These are phyloP conservation scores for Torrubiella hemipterigena DNA, from an alignment of 2,329 filamentous ascomycete genomes.

Conservation along the genomic window DNA sequence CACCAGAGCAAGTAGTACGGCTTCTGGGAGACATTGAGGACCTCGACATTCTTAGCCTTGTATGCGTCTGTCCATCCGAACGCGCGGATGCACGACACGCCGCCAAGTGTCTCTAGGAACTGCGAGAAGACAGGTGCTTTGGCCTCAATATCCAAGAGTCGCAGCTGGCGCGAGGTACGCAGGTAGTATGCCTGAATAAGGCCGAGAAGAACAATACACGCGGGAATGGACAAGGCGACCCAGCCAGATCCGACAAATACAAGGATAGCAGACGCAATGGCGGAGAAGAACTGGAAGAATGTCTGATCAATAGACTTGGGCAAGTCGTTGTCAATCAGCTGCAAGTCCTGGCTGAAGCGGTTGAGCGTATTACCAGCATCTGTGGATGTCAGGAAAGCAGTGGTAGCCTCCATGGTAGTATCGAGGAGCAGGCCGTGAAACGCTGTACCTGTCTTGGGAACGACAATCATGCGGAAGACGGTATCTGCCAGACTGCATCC, in stretches of 20 bases:
- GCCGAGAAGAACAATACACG: slow-evolving; percentile 13
- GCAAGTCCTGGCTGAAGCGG: slow-evolving; percentile 27
- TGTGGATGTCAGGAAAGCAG: slow-evolving; percentile 21
- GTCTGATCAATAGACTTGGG: slow-evolving; percentile 17
- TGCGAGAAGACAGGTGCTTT: slow-evolving; percentile 17
- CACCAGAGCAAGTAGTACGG: slow-evolving; percentile 29
- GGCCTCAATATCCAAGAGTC: slow-evolving; percentile 17
- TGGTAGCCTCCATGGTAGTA: slow-evolving; percentile 19
- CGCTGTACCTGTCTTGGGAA: slow-evolving; percentile 15
- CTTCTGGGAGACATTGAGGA: slow-evolving; percentile 21
- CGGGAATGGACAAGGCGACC: slow-evolving; percentile 32
- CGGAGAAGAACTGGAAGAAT: slow-evolving; percentile 10
- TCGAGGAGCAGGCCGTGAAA: slow-evolving; percentile 12
- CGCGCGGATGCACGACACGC: slow-evolving; percentile 19
- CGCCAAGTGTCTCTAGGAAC: slow-evolving; percentile 15
- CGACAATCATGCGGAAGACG: slow-evolving; percentile 11
- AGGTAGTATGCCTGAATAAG: slow-evolving; percentile 19
- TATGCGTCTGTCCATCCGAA: slow-evolving; percentile 17
- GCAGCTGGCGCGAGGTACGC: slow-evolving; percentile 17
- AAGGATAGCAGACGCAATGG: slow-evolving; percentile 19
- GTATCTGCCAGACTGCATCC: slow-evolving; percentile 7
- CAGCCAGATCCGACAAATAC: slow-evolving; percentile 33
- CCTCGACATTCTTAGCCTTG: slow-evolving; percentile 7
- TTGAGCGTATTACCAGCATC: slow-evolving; percentile 22
- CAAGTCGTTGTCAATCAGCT: slow-evolving; percentile 22